Evolutionary conservation across 2,329 filamentous ascomycete species (phyloP), one percentile per base, ranked within the genome.

Genomic region (Fusarium odoratissimum): DNA sequence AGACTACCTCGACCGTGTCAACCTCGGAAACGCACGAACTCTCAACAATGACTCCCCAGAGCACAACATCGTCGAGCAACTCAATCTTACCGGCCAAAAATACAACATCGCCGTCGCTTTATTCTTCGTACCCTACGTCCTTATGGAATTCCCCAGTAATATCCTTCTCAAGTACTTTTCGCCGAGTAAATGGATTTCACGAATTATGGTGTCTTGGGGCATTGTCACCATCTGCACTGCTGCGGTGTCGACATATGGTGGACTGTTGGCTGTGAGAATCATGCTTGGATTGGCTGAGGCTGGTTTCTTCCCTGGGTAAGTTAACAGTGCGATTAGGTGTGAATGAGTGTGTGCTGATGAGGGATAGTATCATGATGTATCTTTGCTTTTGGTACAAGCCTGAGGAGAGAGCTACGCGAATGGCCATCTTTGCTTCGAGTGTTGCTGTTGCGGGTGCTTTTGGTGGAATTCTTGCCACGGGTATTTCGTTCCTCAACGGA

Each of bases 341-440:
- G 10, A 11, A 6, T 21, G n/a, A 17, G 8, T 35, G 9, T 13
- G 44, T 30, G 25, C 66, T 75, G 31, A 75, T 37, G 5, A 4
- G 12, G 11, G 19, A 7, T 17, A 75, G 74, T 8, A 83, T 89
- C 16, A 84, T 88, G 35, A 90, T 88, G 75, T 88, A 90, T 63
- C 81, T 91, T 7, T 88, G 87, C 1, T 89, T 90, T 83, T 91
- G 89, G 88, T 91, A 91, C 69, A 89, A 87, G 64, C 82, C 87
- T 17, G 84, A 87, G 52, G 89, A 91, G 75, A 82, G 87, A 46
- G 88, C 89, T 59, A 90, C 86, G 57, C 83, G 89, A 7, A 86
- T 91, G 45, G 87, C 88, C 8, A 82, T 91, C 9, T 91, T 91
- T 76, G 91, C 88, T 75, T 88, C 85, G 44, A 88, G 87, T 25